phyloP scores from a whole-genome alignment of 495 filamentous ascomycete species.

The Penicillium macrosclerotiorum region DNA sequence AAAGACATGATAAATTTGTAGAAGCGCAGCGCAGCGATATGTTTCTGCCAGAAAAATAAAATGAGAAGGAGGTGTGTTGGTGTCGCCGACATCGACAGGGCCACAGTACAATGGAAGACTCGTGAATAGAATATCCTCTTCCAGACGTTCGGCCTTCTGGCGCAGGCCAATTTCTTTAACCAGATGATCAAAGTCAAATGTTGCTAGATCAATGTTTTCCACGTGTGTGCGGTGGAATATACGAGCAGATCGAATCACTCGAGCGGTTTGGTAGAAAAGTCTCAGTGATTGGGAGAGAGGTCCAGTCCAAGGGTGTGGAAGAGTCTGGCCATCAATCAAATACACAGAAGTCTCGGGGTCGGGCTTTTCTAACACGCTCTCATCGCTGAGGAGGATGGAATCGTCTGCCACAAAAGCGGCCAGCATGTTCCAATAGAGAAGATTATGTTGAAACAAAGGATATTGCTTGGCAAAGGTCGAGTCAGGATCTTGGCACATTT shows the following conservation, averaged over 20 bases:
- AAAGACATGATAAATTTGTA: conserved; percentile 29
- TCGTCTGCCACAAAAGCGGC: conserved; percentile 27
- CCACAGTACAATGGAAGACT: conserved; percentile 24
- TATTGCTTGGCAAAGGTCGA: conserved; percentile 25
- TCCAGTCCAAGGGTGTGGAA: conserved; percentile 27
- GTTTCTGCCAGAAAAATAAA: conserved; percentile 25
- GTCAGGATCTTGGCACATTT: conserved; percentile 14
- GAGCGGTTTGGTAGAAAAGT: conserved; percentile 22
- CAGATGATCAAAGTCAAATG: conserved; percentile 18
- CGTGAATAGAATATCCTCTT: conserved; percentile 22
- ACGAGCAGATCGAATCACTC: conserved; percentile 17
- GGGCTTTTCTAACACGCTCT: conserved; percentile 13
- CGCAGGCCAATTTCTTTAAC: conserved; percentile 22
- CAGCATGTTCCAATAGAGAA: conserved; percentile 25
- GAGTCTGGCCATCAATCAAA: conserved; percentile 21
- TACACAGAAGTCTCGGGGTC: conserved; percentile 20
- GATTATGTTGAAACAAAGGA: conserved; percentile 24
- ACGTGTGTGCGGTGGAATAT: conserved; percentile 12
- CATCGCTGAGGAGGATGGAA: conserved; percentile 18
- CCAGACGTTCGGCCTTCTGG: conserved; percentile 17
- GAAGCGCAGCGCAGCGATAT: conserved; percentile 24
- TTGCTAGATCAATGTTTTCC: conserved; percentile 9
- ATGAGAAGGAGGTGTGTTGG: conserved; percentile 24
- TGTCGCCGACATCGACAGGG: conserved; percentile 23
- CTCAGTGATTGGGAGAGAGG: conserved; percentile 19